Base-by-base conservation (phyloP, 805 yeast species). In the Lachancea sp. region DNA sequence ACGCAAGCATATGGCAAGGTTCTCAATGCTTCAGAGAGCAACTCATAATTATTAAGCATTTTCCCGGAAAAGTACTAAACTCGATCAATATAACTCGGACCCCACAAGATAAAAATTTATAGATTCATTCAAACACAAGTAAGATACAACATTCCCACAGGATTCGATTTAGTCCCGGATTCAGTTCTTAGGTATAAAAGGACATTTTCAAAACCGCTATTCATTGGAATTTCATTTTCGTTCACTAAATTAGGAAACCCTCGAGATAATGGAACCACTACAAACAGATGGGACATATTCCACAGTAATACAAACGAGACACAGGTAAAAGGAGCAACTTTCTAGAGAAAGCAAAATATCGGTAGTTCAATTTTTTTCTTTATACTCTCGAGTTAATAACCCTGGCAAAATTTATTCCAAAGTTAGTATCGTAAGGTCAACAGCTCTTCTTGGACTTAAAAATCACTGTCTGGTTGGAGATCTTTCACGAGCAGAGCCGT, bases 401-500 rank as follows among this genome's bases (percentile, higher is more conserved):
- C 21, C 34, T 8, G n/a, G 9, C 5, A 17, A 18, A n/a, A 18
- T 17, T 18, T 19, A 17, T 17, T 11, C 34, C 5, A 30, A 16
- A 19, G 34, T 30, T 30, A 30, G 34, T 30, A 30, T 8, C 18
- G 13, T 28, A 12, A 9, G 15, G 5, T 13, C 4, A 18, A n/a
- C 6, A 3, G 13, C 18, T 9, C 15, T 28, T 4, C 18, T 28
- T 11, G 30, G 17, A 5, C 18, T 13, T n/a, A n/a, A n/a, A 12
- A 28, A 13, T 66, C 67, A 77, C 63, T 77, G 80, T 69, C 86
- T 78, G 49, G 82, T 73, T 65, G 88, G 87, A 45, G 88, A 80
- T 75, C 87, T 80, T 62, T 78, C 83, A 61, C 83, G 73, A 42
- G 64, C 56, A 15, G 41, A 38, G 51, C 73, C 75, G 60, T 71